Base-by-base conservation (phyloP, 805 yeast species). In the Jamesozyma hellenica region DNA sequence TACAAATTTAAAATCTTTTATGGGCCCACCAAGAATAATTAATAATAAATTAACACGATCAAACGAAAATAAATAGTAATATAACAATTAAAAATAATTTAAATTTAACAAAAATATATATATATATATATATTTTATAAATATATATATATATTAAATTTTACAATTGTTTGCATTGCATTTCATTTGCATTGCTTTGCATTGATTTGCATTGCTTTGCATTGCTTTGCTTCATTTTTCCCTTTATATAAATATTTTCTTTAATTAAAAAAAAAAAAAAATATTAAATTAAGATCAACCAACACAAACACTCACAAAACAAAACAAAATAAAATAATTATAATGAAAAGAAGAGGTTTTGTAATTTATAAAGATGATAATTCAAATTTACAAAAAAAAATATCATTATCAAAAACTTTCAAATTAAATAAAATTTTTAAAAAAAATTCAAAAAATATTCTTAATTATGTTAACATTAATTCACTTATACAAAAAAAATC, bases 1-100 rank as follows among this genome's bases (percentile, higher is more conserved):
- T n/a, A n/a, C n/a, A n/a, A 10, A 12, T 12, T 14, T 21, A 8
- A 34, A 15, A 27, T 9, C 36, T 4, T 13, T 28, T 16, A 42
- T 42, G 44, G 44, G 34, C 1, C 44, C 44, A 35, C 44, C 44
- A 26, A 37, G 44, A 31, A 23, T 28, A 6, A 32, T 41, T 4
- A 37, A 34, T 18, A 41, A 34, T 18, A 30, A 36, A 7, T 13
- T n/a, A 8, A 15, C 30, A 28, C n/a, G 15, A 8, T 9, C 30
- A 28, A 28, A n/a, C 15, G 30, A 28, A 28, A 15, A 28, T 28
- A n/a, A 28, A 12, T n/a, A 15, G 11, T 26, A 10, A 9, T n/a
- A n/a, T n/a, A n/a, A 28, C 30, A 6, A 6, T 6, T 7, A 4
- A 28, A 4, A 28, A 14, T 4, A 28, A 28, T 6, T 7, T 13